Conservation (phyloP, 2,329 filamentous ascomycete species). For the Alternaria angustiovoidea region DNA sequence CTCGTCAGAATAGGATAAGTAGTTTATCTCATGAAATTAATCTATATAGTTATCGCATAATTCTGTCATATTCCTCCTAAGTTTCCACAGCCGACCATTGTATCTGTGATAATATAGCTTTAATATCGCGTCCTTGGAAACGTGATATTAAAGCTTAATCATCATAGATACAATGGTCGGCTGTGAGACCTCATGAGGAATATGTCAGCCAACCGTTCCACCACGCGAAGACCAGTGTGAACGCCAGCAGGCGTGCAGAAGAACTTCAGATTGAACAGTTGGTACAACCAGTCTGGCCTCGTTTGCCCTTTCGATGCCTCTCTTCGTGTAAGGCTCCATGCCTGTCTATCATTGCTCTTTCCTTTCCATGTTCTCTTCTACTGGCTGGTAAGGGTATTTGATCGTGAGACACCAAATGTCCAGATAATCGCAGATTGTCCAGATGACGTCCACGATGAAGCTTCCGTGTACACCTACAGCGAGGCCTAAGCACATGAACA, state of each 20-base stretch:
- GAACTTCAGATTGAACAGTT: background rate
- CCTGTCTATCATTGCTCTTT: constrained; percentile 30
- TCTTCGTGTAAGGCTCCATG: background rate
- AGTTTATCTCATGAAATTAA: background rate
- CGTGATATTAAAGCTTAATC: no score
- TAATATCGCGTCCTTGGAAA: no score
- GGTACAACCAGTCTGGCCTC: background rate
- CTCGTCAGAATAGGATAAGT: background rate
- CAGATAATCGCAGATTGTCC: constrained; percentile 95
- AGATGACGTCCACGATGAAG: constrained; percentile 96
- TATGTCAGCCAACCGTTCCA: background rate
- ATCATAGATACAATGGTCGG: no score
- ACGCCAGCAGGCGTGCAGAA: background rate
- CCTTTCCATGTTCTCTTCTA: constrained; percentile 39
- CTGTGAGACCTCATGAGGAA: no score
- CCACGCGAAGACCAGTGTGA: background rate
- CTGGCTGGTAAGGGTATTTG: constrained; percentile 74
- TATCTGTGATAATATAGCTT: no score
- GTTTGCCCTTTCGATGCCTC: background rate
- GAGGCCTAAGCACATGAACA: constrained; percentile 86
- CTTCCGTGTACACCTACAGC: constrained; percentile 93
- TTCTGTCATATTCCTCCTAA: background rate
- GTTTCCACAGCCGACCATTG: background rate
- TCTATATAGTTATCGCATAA: background rate
- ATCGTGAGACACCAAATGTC: constrained; percentile 99